Percentiles rank a stretch among this genome's conserved stretches.
Evolutionary conservation across 139 green algal species (phyloP).

Genomic region (Desmodesmus armatus): DNA sequence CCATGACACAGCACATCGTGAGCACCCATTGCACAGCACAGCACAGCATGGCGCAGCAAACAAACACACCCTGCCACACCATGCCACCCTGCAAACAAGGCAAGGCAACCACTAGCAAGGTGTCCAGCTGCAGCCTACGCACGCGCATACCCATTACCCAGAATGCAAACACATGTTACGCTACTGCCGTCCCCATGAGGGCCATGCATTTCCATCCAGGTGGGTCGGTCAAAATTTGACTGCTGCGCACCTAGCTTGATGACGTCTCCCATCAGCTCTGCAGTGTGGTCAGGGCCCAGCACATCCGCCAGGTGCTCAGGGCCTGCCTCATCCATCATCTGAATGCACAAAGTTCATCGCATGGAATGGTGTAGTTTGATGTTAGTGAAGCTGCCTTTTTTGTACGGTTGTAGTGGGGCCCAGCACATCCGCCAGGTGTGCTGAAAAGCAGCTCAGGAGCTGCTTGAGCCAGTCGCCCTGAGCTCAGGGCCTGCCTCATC

Average conservation of each 20-base stretch:
- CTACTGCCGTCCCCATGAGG: too few species aligned
- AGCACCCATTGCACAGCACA: not conserved
- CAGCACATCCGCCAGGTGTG: not conserved
- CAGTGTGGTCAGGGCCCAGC: not conserved
- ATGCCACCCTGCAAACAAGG: too few species aligned
- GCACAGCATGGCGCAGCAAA: too few species aligned
- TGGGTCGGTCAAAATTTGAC: too few species aligned
- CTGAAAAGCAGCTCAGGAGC: not conserved
- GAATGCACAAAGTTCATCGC: too few species aligned
- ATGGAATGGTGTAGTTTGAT: not conserved
- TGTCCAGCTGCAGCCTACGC: too few species aligned
- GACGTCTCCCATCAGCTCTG: not conserved
- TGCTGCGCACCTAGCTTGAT: conserved; percentile 12
- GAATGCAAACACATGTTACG: too few species aligned
- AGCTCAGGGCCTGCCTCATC: not conserved
- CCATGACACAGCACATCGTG: not conserved
- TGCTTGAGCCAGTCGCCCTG: not conserved
- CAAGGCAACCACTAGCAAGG: too few species aligned
- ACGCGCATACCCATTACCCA: too few species aligned
- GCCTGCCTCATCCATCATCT: conserved; percentile 21
- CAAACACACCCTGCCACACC: too few species aligned
- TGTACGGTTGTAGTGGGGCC: too few species aligned
- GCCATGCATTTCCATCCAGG: too few species aligned
- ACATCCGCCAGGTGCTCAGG: conserved; percentile 20
- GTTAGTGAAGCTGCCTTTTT: not conserved